phyloP scores from a whole-genome alignment of 768 basidiomycete genomes.

The Rhodocollybia butyracea region DNA sequence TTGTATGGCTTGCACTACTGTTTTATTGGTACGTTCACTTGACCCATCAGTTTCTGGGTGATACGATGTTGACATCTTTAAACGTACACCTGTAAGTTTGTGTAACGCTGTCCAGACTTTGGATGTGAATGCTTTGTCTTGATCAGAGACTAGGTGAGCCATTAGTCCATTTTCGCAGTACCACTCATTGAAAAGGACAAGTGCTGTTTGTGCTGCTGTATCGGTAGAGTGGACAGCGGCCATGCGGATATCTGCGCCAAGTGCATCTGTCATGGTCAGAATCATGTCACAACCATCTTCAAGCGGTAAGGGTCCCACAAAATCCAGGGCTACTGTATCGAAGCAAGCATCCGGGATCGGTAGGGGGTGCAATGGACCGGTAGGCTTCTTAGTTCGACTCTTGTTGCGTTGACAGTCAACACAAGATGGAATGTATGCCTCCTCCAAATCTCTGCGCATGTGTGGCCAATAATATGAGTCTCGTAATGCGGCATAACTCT shows the following conservation, averaged over 20 bases:
- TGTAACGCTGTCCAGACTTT: constrained; percentile 23
- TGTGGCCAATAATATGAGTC: too few species aligned
- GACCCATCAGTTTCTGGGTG: constrained; percentile 35
- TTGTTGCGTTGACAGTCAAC: constrained; percentile 29
- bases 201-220: constrained; percentile 11
- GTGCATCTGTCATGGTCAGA: constrained; percentile 11
- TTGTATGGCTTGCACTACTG: constrained; percentile 23
- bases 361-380: constrained; percentile 21
- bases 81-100: constrained; percentile 15
- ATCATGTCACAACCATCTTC: too few species aligned
- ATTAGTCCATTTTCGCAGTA: constrained; percentile 27
- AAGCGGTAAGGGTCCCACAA: too few species aligned
- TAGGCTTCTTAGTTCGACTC: constrained; percentile 7
- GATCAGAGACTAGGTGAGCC: constrained; percentile 19
- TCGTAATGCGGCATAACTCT: constrained; percentile 12
- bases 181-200: constrained; percentile 17
- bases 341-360: constrained; percentile 15
- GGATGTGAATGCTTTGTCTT: constrained; percentile 25
- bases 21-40: constrained; percentile 31
- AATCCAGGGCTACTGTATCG: constrained; percentile 23
- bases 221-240: constrained; percentile 5
- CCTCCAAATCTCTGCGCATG: constrained; percentile 14
- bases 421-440: constrained; percentile 20
- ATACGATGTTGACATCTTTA: constrained; percentile 29
- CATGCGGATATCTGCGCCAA: constrained; percentile 8